Conservation (phyloP, 2,329 filamentous ascomycete genomes). For the Myriosclerotinia duriaeana region DNA sequence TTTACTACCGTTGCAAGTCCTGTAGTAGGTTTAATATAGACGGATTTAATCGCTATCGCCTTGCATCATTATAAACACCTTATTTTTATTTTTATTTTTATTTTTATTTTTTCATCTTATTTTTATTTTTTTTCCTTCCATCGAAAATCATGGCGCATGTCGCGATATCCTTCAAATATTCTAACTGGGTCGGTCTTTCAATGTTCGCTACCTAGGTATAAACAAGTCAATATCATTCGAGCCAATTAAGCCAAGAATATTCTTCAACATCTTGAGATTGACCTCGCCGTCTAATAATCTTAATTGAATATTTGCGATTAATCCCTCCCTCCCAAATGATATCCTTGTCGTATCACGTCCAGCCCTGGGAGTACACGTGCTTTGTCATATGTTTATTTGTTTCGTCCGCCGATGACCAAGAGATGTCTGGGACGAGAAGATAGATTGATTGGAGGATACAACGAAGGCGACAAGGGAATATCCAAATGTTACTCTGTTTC, state of each 20-base stretch:
- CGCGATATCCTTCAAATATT: constrained; percentile 21
- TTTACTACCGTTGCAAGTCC: not conserved
- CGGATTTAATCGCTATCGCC: constrained; percentile 3
- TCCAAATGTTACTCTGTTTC: constrained; percentile 10
- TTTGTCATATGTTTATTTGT: constrained; percentile 39
- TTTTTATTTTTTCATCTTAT: too few relatives aligned
- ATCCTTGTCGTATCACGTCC: constrained; percentile 37
- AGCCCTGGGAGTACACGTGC: constrained; percentile 29
- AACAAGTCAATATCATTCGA: not conserved
- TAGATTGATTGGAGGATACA: constrained; percentile 15
- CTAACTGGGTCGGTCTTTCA: not conserved
- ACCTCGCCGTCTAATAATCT: constrained; percentile 19
- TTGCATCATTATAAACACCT: constrained; percentile 2
- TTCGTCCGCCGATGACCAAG: constrained; percentile 7
- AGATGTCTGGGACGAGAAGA: constrained; percentile 13
- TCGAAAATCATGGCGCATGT: constrained; percentile 14
- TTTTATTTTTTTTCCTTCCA: too few relatives aligned
- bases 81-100: too few relatives aligned
- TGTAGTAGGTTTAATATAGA: not conserved
- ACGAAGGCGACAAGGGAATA: not conserved
- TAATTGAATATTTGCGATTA: constrained; percentile 6
- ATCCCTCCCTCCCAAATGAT: constrained; percentile 1
- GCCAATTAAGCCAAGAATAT: constrained; percentile 5
- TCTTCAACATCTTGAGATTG: constrained; percentile 14
- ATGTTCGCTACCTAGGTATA: not conserved